A percentile compares a stretch with the other conserved stretches of the same genome.
Evolutionary conservation across 352 stramenopile species (phyloP).

Genomic region (Pythium monospermum): DNA sequence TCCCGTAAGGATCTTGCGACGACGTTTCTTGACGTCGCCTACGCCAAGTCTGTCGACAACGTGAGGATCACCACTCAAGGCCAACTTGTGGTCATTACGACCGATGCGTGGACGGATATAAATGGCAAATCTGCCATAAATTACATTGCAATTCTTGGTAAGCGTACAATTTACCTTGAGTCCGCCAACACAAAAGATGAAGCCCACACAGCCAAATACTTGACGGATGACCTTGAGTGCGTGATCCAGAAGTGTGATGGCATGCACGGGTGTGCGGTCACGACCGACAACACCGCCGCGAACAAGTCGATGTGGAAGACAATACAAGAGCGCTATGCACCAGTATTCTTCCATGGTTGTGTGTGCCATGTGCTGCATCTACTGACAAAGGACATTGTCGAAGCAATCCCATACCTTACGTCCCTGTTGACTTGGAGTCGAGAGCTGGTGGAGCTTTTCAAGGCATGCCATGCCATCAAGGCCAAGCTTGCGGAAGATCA

Average conservation of each 20-base stretch:
- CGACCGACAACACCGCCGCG: background rate
- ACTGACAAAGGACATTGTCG: background rate
- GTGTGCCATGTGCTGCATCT: background rate
- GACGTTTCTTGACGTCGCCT: too few relatives aligned
- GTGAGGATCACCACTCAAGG: too few relatives aligned
- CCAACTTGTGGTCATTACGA: too few relatives aligned
- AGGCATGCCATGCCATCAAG: background rate
- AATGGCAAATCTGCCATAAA: background rate
- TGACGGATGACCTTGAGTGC: background rate
- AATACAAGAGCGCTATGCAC: background rate
- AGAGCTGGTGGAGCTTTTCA: background rate
- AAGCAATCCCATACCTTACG: background rate
- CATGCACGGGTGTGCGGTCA: background rate
- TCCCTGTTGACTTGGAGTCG: background rate
- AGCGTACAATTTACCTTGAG: background rate
- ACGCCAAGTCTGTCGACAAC: too few relatives aligned
- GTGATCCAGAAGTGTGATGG: background rate
- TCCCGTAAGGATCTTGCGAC: too few relatives aligned
- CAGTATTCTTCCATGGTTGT: background rate
- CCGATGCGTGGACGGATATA: too few relatives aligned
- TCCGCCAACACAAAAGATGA: background rate
- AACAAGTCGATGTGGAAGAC: background rate
- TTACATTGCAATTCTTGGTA: background rate
- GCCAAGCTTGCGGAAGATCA: background rate
- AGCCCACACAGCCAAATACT: background rate